phyloP scores from a whole-genome alignment of 352 stramenopile genomes.

The Blastocystis sp. region DNA sequence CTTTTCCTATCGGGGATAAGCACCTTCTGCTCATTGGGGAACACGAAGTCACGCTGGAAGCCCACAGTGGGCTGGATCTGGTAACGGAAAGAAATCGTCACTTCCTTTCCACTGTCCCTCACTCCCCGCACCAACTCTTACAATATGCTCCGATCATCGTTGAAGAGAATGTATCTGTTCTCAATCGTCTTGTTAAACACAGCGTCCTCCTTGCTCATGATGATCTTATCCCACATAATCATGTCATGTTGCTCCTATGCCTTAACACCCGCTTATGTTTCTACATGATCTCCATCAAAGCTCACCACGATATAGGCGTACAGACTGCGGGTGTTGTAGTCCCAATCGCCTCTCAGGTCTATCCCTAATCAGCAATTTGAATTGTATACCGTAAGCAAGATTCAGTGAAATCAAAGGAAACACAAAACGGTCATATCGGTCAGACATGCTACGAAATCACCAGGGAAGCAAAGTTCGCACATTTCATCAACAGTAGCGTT shows the following conservation, averaged over 20 bases:
- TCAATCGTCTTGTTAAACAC: slow-evolving; percentile 18
- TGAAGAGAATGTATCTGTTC: slow-evolving; percentile 42
- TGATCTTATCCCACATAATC: slow-evolving; percentile 66
- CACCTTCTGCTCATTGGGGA: slow-evolving; percentile 3
- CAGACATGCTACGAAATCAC: slow-evolving; percentile 17
- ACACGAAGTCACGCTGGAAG: slow-evolving; percentile 25
- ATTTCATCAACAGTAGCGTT: slow-evolving; percentile 46
- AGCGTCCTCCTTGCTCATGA: slow-evolving; percentile 52
- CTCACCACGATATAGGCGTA: slow-evolving; percentile 37
- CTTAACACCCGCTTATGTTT: too few species aligned
- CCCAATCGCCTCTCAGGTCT: slow-evolving; percentile 57
- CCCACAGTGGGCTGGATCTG: slow-evolving; percentile 59
- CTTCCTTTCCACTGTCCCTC: slow-evolving; percentile 28
- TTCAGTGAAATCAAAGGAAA: slow-evolving; percentile 44
- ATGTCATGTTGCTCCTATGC: slow-evolving; percentile 44
- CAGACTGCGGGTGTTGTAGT: slow-evolving; percentile 53
- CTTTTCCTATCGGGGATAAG: neutral
- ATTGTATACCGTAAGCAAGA: slow-evolving; percentile 23
- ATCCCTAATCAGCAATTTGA: neutral
- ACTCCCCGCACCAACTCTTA: neutral
- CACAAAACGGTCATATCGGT: slow-evolving; percentile 2
- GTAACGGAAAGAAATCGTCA: slow-evolving; percentile 42
- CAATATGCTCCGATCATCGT: slow-evolving; percentile 42
- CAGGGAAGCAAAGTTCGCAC: neutral
- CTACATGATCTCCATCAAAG: slow-evolving; percentile 39